phyloP scores from a whole-genome alignment of 768 basidiomycete genomes.

The Pleurotus ostreatus region DNA sequence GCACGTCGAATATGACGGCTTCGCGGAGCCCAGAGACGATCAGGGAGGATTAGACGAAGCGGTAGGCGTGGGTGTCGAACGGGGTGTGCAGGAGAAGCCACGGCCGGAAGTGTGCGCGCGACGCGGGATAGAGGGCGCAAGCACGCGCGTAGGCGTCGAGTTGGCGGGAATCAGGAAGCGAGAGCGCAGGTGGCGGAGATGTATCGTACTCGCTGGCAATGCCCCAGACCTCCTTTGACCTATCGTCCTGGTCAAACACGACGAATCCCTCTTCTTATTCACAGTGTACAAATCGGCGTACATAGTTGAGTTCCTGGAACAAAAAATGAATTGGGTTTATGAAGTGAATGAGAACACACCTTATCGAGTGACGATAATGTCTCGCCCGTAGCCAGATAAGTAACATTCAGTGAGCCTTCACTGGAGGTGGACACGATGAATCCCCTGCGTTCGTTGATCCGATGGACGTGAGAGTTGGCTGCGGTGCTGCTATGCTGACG shows the following conservation, averaged over 20 bases:
- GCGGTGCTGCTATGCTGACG: conserved; percentile 30
- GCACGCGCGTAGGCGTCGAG: conserved; percentile 11
- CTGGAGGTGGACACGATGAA: conserved; percentile 55
- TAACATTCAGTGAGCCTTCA: conserved; percentile 55
- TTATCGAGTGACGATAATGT: conserved; percentile 58
- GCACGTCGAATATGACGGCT: conserved; percentile 64
- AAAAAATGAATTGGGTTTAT: background rate
- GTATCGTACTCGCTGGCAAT: conserved; percentile 28
- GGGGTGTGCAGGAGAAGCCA: conserved; percentile 56
- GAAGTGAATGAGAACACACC: conserved; percentile 29
- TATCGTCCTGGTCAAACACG: conserved; percentile 58
- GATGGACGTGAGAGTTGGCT: conserved; percentile 41
- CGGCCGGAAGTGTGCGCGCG: conserved; percentile 54
- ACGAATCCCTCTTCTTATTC: conserved; percentile 74
- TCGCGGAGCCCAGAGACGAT: conserved; percentile 39
- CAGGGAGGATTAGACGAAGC: conserved; percentile 66
- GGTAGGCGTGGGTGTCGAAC: conserved; percentile 46
- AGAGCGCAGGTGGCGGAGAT: conserved; percentile 11
- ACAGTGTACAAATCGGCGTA: conserved; percentile 58
- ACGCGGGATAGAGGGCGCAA: conserved; percentile 1
- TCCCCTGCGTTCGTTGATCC: conserved; percentile 60
- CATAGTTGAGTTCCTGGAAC: conserved; percentile 34
- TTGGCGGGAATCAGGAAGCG: conserved; percentile 19
- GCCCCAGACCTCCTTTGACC: conserved; percentile 72
- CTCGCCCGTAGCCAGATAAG: conserved; percentile 42